Evolutionary conservation across 257 asterid genomes (phyloP).

Genomic region (Solanum clarkiae): DNA sequence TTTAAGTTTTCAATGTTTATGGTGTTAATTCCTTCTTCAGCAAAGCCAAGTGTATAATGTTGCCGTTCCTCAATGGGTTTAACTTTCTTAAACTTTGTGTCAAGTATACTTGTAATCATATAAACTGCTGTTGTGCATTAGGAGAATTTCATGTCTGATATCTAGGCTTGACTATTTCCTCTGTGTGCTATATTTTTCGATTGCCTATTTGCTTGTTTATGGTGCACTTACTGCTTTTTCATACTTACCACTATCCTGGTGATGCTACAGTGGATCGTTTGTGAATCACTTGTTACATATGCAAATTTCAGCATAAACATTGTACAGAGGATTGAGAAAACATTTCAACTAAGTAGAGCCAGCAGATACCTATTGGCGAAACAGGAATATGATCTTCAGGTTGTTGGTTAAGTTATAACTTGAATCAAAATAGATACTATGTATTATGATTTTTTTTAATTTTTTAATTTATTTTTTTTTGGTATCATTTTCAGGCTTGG

Average conservation of each 20-base stretch:
- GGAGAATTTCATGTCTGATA: background rate
- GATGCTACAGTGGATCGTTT: background rate
- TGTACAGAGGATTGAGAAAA: slow-evolving; percentile 62
- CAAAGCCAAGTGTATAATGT: no score
- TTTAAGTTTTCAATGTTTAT: background rate
- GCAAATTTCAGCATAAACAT: slow-evolving; percentile 46
- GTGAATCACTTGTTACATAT: background rate
- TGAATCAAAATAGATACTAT: background rate
- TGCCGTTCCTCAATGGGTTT: no score
- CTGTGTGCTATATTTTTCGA: background rate
- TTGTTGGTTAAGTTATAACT: slow-evolving; percentile 3
- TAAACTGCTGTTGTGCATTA: background rate
- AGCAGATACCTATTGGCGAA: slow-evolving; percentile 67
- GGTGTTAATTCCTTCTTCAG: no score
- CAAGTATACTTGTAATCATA: background rate
- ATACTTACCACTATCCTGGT: background rate
- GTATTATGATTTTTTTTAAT: background rate
- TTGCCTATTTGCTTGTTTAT: background rate
- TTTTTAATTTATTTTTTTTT: no score
- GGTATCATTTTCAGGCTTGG: slow-evolving; percentile 50
- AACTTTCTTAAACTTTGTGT: no score
- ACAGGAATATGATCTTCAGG: slow-evolving; percentile 87
- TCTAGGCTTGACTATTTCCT: background rate
- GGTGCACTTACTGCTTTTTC: background rate
- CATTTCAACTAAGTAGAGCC: slow-evolving; percentile 68